Conservation (phyloP, 306 rosid species). For the Sechiopsis laciniata region DNA sequence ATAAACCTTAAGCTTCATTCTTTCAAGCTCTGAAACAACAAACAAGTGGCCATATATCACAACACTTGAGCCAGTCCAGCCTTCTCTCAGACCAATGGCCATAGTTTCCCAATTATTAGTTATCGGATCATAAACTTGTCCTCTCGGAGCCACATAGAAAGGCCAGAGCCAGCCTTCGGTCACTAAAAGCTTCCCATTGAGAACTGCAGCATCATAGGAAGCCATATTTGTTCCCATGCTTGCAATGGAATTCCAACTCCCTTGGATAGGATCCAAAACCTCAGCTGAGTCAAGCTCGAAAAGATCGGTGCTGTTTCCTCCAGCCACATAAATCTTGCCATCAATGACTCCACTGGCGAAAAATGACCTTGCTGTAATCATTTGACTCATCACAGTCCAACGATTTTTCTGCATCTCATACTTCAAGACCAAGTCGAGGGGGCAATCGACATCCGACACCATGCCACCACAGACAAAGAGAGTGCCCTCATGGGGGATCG, state of each 20-base stretch:
- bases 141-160: slow-evolving; percentile 85
- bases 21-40: slow-evolving; percentile 86
- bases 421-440: slow-evolving; percentile 91
- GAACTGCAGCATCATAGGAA: slow-evolving; percentile 84
- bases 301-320: slow-evolving; percentile 75
- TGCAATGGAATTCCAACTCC: slow-evolving; percentile 65
- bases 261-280: slow-evolving; percentile 61
- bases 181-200: slow-evolving; percentile 76
- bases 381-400: slow-evolving; percentile 81
- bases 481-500: slow-evolving; percentile 57
- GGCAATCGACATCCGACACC: slow-evolving; percentile 90
- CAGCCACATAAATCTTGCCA: slow-evolving; percentile 79
- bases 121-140: slow-evolving; percentile 82
- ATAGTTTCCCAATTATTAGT: slow-evolving; percentile 78
- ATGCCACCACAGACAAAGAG: slow-evolving; percentile 86
- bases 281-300: slow-evolving; percentile 85
- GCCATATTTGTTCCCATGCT: slow-evolving; percentile 94
- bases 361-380: slow-evolving; percentile 78
- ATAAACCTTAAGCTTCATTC: slow-evolving; percentile 91
- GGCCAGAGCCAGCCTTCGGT: slow-evolving; percentile 99
- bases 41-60: slow-evolving; percentile 76
- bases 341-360: slow-evolving; percentile 81
- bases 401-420: slow-evolving; percentile 80
- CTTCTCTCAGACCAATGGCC: slow-evolving; percentile 90
- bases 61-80: slow-evolving; percentile 95